Percentiles rank a stretch among this genome's conserved stretches.
Evolutionary conservation across 169 alveolate species (phyloP).

Genomic region (Cystoisospora suis): DNA sequence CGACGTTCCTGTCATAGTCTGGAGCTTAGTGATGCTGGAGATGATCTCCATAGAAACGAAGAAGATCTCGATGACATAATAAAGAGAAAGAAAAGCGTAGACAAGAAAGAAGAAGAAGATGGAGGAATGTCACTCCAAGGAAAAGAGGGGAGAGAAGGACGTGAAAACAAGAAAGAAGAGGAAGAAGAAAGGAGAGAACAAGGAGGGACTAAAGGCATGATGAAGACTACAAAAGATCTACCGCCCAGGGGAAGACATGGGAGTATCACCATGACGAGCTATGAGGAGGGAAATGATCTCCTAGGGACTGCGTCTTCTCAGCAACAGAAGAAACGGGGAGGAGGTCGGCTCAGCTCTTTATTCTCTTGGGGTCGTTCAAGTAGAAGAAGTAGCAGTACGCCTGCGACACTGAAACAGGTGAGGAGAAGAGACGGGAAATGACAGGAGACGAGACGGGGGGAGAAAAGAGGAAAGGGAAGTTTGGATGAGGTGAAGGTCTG

Average conservation of each 20-base stretch:
- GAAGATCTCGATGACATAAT: not conserved
- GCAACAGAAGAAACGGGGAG: not conserved
- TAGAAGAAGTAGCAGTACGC: constrained; percentile 16
- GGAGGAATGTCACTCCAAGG: not conserved
- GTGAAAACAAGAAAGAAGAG: not conserved
- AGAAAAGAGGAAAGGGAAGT: not conserved
- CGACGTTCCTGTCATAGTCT: not conserved
- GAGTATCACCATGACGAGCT: not conserved
- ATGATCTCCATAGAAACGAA: not conserved
- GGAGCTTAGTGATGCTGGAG: not conserved
- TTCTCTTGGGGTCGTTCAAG: not conserved
- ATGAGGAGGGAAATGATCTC: not conserved
- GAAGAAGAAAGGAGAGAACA: not conserved
- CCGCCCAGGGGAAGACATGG: not conserved
- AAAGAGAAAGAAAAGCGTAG: not conserved
- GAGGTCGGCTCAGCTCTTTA: not conserved
- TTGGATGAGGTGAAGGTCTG: not conserved
- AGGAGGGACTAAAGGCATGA: not conserved
- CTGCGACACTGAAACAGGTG: not conserved
- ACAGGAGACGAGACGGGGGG: not conserved
- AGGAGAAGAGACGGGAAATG: not conserved
- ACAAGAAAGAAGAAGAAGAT: not conserved
- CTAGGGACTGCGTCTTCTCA: not conserved
- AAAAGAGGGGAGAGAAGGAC: not conserved
- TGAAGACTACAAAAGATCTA: not conserved